Evolutionary conservation across 768 basidiomycete species (phyloP).

Genomic region (Pleurotus tuoliensis): DNA sequence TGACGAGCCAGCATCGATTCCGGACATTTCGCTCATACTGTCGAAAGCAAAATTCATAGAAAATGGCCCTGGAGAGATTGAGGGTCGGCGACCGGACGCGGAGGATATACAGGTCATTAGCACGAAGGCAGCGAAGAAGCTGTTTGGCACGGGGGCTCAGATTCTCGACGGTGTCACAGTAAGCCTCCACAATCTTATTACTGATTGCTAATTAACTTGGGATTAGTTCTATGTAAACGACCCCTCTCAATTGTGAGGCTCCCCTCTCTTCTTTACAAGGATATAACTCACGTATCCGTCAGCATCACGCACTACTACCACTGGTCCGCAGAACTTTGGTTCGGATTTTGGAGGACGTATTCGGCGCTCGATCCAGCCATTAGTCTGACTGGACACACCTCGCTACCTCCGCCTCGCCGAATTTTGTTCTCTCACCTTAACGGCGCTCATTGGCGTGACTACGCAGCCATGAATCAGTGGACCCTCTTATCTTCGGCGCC

Average conservation of each 20-base stretch:
- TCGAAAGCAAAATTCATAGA: conserved; percentile 63
- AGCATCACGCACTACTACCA: conserved; percentile 94
- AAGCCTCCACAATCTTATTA: conserved; percentile 12
- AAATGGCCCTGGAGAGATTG: conserved; percentile 51
- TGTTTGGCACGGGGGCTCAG: conserved; percentile 74
- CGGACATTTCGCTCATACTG: conserved; percentile 63
- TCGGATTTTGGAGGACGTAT: conserved; percentile 91
- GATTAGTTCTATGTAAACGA: conserved; percentile 78
- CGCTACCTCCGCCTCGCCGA: conserved; percentile 69
- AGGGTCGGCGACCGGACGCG: conserved; percentile 67
- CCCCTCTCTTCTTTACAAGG: neutral
- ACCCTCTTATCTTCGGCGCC: conserved; percentile 80
- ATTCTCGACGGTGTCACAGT: conserved; percentile 78
- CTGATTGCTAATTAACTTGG: neutral
- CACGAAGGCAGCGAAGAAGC: conserved; percentile 53
- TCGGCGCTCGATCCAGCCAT: conserved; percentile 75
- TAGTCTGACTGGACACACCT: conserved; percentile 57
- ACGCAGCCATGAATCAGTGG: conserved; percentile 88
- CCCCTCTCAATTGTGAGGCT: conserved; percentile 72
- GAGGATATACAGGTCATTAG: conserved; percentile 76
- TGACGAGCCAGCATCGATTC: conserved; percentile 62
- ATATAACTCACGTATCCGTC: neutral
- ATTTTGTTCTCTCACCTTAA: conserved; percentile 74
- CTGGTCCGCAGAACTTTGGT: conserved; percentile 88
- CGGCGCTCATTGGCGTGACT: conserved; percentile 84